Evolutionary conservation across 2,329 filamentous ascomycete species (phyloP).

Genomic region (Alternaria tenuissima): DNA sequence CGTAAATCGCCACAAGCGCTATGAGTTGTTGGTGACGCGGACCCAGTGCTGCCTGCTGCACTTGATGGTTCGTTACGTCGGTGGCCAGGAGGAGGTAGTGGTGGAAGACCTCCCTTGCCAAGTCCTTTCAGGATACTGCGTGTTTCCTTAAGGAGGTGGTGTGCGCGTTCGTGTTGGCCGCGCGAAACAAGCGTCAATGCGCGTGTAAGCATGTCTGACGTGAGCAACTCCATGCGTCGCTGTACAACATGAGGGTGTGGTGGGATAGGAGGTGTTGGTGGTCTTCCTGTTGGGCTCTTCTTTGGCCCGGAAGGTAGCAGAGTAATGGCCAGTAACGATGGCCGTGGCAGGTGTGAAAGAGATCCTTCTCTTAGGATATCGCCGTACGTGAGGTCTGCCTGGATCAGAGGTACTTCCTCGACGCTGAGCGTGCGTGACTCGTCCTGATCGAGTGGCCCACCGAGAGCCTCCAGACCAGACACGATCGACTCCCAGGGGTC

Average conservation of each 20-base stretch:
- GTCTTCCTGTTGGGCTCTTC: slow-evolving; percentile 62
- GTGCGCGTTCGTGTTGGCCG: slow-evolving; percentile 90
- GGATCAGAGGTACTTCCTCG: slow-evolving; percentile 93
- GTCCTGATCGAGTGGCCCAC: slow-evolving; percentile 85
- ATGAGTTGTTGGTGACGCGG: slow-evolving; percentile 51
- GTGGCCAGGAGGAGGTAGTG: slow-evolving; percentile 72
- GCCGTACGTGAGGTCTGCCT: slow-evolving; percentile 92
- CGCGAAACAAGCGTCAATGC: slow-evolving; percentile 89
- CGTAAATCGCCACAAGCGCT: slow-evolving; percentile 45
- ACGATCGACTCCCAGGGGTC: slow-evolving; percentile 98
- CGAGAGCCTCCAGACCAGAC: slow-evolving; percentile 90
- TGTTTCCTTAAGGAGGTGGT: slow-evolving; percentile 91
- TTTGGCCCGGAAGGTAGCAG: slow-evolving; percentile 80
- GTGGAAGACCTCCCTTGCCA: slow-evolving; percentile 91
- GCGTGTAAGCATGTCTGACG: slow-evolving; percentile 95
- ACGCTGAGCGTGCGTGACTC: slow-evolving; percentile 84
- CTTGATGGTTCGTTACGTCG: slow-evolving; percentile 51
- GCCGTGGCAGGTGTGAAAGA: slow-evolving; percentile 83
- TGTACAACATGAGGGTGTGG: slow-evolving; percentile 96
- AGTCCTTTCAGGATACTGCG: slow-evolving; percentile 94
- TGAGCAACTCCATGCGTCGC: slow-evolving; percentile 94
- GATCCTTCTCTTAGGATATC: slow-evolving; percentile 91
- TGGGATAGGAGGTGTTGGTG: slow-evolving; percentile 77
- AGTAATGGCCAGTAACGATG: slow-evolving; percentile 91
- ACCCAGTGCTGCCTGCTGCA: slow-evolving; percentile 50